Percentiles rank a stretch among this genome's conserved stretches.
Conservation (phyloP, 2,329 filamentous ascomycete species). For the Botrytis fabae region DNA sequence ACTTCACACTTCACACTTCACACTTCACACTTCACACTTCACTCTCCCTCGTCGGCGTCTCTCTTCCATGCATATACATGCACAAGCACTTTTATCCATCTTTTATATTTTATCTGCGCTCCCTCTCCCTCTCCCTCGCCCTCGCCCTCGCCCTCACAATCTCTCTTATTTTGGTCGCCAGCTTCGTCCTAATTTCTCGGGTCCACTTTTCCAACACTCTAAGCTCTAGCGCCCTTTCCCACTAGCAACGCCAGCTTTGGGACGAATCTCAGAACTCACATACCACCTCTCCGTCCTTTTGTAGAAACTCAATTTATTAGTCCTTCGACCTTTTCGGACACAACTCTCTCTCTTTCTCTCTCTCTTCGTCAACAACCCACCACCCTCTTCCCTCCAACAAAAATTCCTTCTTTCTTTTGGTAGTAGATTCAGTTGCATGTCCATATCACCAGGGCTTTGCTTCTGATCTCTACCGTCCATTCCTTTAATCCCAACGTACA, state of each 20-base stretch:
- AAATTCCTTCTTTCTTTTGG: slow-evolving; percentile 13
- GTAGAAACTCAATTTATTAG: neutral
- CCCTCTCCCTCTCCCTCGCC: too few relatives aligned
- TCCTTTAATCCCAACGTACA: slow-evolving; percentile 21
- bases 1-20: too few relatives aligned
- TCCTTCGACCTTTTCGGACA: neutral
- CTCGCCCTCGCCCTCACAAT: neutral
- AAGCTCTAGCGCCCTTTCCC: slow-evolving; percentile 8
- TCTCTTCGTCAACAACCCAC: slow-evolving; percentile 3
- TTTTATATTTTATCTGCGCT: neutral
- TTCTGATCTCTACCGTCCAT: slow-evolving; percentile 27
- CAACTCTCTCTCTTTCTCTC: neutral
- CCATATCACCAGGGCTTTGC: slow-evolving; percentile 16
- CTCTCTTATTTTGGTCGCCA: neutral
- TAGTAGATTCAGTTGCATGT: slow-evolving; percentile 25
- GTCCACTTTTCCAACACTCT: slow-evolving; percentile 9
- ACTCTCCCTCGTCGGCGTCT: neutral
- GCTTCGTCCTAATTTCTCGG: slow-evolving; percentile 2
- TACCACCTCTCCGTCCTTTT: neutral
- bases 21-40: too few relatives aligned
- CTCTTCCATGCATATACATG: neutral
- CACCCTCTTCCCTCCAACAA: neutral
- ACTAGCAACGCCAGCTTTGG: slow-evolving; percentile 6
- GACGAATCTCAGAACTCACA: slow-evolving; percentile 6
- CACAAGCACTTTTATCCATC: neutral